Evolutionary conservation across 2,329 filamentous ascomycete genomes (phyloP), one percentile per base, ranked within the genome.

Genomic region (Aspergillus sp.): DNA sequence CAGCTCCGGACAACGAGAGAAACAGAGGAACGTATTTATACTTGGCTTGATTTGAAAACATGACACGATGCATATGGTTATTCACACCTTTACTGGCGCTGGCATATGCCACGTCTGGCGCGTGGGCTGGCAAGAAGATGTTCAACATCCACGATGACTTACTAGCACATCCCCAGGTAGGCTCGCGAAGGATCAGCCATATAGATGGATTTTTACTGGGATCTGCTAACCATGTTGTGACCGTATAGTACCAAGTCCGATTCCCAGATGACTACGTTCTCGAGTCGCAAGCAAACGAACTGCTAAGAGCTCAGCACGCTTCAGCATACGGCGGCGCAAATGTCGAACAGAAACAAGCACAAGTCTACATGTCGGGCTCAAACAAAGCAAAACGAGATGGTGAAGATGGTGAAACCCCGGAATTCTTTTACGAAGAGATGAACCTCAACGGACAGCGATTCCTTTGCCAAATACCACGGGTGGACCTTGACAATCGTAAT

Each of bases 71-170:
- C 10, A 12, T 17, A 9, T 7, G 53, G 43, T 50, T 50, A 10
- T 47, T 64, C 15, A 43, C 60, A 7, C 58, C 62, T 7, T 59
- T 67, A 49, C 53, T 71, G 30, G 57, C 60, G 19, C 48, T 71
- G 47, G 58, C 61, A 15, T 65, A 57, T 47, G 60, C 60, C 22
- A 57, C 55, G 20, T 59, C 66, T 4, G 56, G 54, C 43, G 72
- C 70, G 47, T 66, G 77, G 49, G 78, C 76, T 42, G 78, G 68
- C 58, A 77, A 79, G 59, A 77, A 77, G 56, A 70, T 76, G 17
- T 95, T 95, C 73, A 95, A 85, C 71, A 86, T 95, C 48, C 84
- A 93, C 61, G 88, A 95, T 63, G 90, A 96, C 65, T 69, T 95
- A 45, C 78, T 95, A 48, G 89, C 89, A 15, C 89, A 86, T 69